A percentile compares a stretch with the other conserved stretches of the same genome.
Conservation (phyloP, 2,329 filamentous ascomycete genomes). For the Aspergillus ibericus region DNA sequence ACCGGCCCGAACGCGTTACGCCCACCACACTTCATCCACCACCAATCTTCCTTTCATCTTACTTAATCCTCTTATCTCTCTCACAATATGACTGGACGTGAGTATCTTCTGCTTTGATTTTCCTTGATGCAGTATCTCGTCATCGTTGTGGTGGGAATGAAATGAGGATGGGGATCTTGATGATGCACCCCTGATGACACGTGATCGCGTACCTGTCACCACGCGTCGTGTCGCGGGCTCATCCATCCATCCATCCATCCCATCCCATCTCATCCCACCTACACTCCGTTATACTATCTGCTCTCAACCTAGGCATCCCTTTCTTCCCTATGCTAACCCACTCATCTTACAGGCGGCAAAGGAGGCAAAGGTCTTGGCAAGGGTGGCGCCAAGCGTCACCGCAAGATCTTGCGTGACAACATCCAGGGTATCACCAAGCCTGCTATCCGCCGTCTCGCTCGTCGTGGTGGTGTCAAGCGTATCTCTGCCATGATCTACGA, state of each 20-base stretch:
- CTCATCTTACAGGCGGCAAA: slow-evolving; percentile 69
- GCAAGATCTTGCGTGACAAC: slow-evolving; percentile 99
- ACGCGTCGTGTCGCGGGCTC: neutral
- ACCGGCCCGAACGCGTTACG: slow-evolving; percentile 21
- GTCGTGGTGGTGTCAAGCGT: slow-evolving; percentile 99
- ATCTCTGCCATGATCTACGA: slow-evolving; percentile 95
- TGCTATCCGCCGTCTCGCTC: slow-evolving; percentile 95
- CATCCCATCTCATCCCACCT: slow-evolving; percentile 15
- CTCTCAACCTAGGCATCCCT: neutral
- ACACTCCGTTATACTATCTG: neutral
- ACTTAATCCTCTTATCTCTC: slow-evolving; percentile 7
- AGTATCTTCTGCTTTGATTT: slow-evolving; percentile 24
- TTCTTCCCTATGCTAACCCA: slow-evolving; percentile 16
- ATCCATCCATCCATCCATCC: too few relatives aligned
- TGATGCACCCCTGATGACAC: slow-evolving; percentile 24
- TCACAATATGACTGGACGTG: slow-evolving; percentile 44
- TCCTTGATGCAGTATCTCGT: neutral
- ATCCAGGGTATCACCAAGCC: slow-evolving; percentile 99
- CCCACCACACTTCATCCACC: slow-evolving; percentile 20
- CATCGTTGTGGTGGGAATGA: neutral
- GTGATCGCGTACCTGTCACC: slow-evolving; percentile 22
- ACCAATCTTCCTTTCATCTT: slow-evolving; percentile 16
- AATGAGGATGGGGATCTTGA: slow-evolving; percentile 12
- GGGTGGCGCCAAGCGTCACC: slow-evolving; percentile 97
- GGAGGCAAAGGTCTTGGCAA: slow-evolving; percentile 97